These are phyloP conservation scores for Fusarium buharicum DNA, from an alignment of 2,329 filamentous ascomycete species.

Conservation along the genomic window DNA sequence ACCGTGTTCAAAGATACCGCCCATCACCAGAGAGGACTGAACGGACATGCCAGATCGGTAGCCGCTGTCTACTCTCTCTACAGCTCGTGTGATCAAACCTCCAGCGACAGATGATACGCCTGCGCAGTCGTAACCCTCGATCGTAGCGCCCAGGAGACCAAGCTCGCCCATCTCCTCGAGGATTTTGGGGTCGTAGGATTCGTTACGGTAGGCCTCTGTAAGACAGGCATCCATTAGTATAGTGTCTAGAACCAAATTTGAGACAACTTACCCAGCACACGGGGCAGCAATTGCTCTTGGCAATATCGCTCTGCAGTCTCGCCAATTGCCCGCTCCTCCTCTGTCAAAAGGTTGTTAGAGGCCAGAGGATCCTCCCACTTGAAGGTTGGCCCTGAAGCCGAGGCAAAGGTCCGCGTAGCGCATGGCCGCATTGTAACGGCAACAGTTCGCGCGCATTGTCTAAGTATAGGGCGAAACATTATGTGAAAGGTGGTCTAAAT, in stretches of 20 bases:
- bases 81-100: conserved; percentile 89
- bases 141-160: conserved; percentile 86
- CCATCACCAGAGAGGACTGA: conserved; percentile 93
- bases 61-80: conserved; percentile 90
- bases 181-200: conserved; percentile 86
- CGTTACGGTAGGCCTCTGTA: conserved; percentile 83
- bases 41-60: conserved; percentile 95
- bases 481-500: conserved; percentile 1
- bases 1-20: conserved; percentile 88
- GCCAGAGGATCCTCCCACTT: conserved; percentile 93
- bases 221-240: conserved; percentile 14
- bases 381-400: conserved; percentile 62
- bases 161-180: conserved; percentile 92
- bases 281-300: conserved; percentile 85
- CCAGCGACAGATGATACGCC: conserved; percentile 88
- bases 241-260: neutral
- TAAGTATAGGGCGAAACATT: conserved; percentile 50
- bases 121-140: conserved; percentile 88
- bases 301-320: conserved; percentile 95
- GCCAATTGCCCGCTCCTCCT: conserved; percentile 89
- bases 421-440: conserved; percentile 40
- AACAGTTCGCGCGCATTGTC: conserved; percentile 44
- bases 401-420: conserved; percentile 51
- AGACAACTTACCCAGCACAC: conserved; percentile 76
- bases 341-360: conserved; percentile 79